phyloP scores from a whole-genome alignment of 768 basidiomycete species.

The Suillus plorans region DNA sequence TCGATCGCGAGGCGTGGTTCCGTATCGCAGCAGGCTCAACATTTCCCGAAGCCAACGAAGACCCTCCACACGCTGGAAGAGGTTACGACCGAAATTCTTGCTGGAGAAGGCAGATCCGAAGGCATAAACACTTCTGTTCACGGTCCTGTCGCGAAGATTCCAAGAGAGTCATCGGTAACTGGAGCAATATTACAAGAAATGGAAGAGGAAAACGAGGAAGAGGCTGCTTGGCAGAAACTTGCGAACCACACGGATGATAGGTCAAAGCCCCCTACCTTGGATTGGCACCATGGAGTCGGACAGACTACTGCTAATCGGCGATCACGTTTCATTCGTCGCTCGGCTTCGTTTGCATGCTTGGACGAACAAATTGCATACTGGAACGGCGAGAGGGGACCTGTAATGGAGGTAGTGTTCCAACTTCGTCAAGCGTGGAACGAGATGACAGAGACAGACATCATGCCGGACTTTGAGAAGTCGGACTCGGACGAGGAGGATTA shows the following conservation, averaged over 20 bases:
- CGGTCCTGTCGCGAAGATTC: background rate
- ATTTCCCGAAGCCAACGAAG: background rate
- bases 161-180: background rate
- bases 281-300: background rate
- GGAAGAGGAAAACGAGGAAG: background rate
- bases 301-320: background rate
- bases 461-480: background rate
- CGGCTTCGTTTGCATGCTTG: slow-evolving; percentile 24
- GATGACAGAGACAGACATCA: background rate
- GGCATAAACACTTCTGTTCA: slow-evolving; percentile 2
- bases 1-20: background rate
- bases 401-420: slow-evolving; percentile 16
- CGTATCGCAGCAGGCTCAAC: background rate
- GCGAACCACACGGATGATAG: background rate
- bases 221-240: background rate
- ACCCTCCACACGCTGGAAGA: slow-evolving; percentile 21
- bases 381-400: slow-evolving; percentile 2
- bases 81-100: slow-evolving; percentile 14
- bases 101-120: slow-evolving; percentile 1
- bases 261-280: background rate
- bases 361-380: background rate
- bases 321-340: slow-evolving; percentile 23
- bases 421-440: background rate
- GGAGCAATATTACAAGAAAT: background rate
- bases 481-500: background rate